These are phyloP conservation scores for Canna indica DNA, from an alignment of 176 grass and related monocot species.

Conservation along the genomic window DNA sequence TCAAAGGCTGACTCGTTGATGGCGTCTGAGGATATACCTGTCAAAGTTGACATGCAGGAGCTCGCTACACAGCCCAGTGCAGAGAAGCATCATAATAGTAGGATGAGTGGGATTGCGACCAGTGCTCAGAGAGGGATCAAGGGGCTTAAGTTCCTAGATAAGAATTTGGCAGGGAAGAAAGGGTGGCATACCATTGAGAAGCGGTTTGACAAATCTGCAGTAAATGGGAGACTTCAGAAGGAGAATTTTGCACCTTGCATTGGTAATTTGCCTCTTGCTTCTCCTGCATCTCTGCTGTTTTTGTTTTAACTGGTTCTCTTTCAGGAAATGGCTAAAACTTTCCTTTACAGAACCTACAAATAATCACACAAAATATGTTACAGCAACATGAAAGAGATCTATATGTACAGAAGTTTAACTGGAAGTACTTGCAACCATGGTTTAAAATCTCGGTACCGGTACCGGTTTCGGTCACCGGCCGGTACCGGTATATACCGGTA, in stretches of 20 bases:
- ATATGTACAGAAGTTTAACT: too few species aligned
- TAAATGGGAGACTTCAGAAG: constrained; percentile 43
- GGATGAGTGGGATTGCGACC: constrained; percentile 66
- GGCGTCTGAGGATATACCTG: too few species aligned
- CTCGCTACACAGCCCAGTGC: constrained; percentile 41
- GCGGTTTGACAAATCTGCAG: constrained; percentile 62
- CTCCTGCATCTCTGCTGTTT: background rate
- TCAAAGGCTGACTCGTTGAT: too few species aligned
- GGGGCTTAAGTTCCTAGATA: constrained; percentile 70
- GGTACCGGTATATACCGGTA: too few species aligned
- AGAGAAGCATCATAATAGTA: constrained; percentile 3
- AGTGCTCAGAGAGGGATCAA: constrained; percentile 49
- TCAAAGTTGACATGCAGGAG: too few species aligned
- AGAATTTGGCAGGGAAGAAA: constrained; percentile 58
- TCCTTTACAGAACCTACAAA: background rate
- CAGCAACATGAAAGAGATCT: background rate
- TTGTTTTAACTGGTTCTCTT: background rate
- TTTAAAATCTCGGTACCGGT: too few species aligned
- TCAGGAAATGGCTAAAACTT: background rate
- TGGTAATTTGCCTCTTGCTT: constrained; percentile 28
- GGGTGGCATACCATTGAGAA: constrained; percentile 76
- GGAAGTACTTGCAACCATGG: too few species aligned
- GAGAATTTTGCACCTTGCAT: constrained; percentile 95
- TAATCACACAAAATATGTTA: background rate
- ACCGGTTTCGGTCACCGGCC: too few species aligned